Percentiles rank a stretch among this genome's conserved stretches.
phyloP scores from a whole-genome alignment of 2,329 filamentous ascomycete genomes.

The Clonostachys rosea region DNA sequence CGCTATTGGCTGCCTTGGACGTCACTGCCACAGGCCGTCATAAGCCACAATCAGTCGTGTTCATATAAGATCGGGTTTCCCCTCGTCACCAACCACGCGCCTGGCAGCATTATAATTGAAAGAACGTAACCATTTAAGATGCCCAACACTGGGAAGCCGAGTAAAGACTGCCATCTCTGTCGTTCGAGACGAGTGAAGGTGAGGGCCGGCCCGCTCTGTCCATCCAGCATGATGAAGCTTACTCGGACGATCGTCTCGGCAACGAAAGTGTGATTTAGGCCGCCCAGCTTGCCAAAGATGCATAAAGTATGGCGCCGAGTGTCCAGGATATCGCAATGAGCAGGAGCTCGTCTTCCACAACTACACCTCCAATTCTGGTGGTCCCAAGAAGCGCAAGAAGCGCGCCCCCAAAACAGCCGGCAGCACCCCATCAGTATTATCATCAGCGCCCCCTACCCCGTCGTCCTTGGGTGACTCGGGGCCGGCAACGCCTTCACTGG shows the following conservation, averaged over 20 bases:
- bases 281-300: slow-evolving; percentile 32
- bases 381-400: slow-evolving; percentile 22
- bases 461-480: background rate
- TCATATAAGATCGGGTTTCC: no score
- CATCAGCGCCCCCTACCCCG: background rate
- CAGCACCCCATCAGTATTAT: background rate
- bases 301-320: slow-evolving; percentile 30
- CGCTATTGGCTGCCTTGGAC: no score
- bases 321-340: slow-evolving; percentile 31
- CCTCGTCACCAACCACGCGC: no score
- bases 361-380: slow-evolving; percentile 13
- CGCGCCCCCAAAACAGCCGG: slow-evolving; percentile 6
- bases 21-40: no score
- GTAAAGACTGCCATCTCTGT: slow-evolving; percentile 33
- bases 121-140: slow-evolving; percentile 9
- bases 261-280: slow-evolving; percentile 29
- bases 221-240: background rate
- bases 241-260: background rate
- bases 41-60: no score
- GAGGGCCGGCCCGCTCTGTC: slow-evolving; percentile 5
- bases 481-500: background rate
- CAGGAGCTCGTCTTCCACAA: slow-evolving; percentile 32
- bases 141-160: slow-evolving; percentile 34
- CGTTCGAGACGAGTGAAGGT: slow-evolving; percentile 34
- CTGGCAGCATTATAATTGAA: no score